Conservation (phyloP, 2,329 filamentous ascomycete species). For the Akanthomyces uredinophilus region DNA sequence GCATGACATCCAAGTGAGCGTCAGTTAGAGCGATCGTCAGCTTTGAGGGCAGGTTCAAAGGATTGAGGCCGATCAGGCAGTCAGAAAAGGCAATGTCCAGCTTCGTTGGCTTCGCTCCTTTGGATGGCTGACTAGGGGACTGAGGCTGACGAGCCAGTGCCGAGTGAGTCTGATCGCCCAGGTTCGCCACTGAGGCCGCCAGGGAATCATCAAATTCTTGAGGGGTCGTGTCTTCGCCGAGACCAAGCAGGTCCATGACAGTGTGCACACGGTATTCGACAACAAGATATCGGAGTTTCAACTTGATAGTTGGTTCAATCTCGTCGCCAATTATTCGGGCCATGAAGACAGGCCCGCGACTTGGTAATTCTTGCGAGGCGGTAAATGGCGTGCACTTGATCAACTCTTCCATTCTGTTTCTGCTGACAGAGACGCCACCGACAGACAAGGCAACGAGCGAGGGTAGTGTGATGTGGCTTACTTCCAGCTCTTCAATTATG, state of each 20-base stretch:
- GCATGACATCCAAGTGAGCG: constrained; percentile 61
- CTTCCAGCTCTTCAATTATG: constrained; percentile 58
- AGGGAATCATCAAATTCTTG: constrained; percentile 72
- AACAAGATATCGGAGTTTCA: constrained; percentile 78
- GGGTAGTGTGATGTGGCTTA: constrained; percentile 79
- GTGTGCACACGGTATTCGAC: constrained; percentile 87
- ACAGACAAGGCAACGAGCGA: constrained; percentile 76
- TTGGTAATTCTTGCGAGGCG: constrained; percentile 23
- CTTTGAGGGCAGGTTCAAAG: constrained; percentile 69
- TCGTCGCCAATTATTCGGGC: constrained; percentile 88
- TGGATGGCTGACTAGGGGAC: constrained; percentile 23
- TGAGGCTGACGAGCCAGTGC: constrained; percentile 31
- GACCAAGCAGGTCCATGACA: constrained; percentile 70
- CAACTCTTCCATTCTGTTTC: constrained; percentile 67
- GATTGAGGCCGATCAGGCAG: constrained; percentile 80
- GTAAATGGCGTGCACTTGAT: constrained; percentile 48
- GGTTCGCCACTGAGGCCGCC: constrained; percentile 71
- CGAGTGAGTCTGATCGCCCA: constrained; percentile 60
- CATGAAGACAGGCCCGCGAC: constrained; percentile 61
- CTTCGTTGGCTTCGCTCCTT: constrained; percentile 52
- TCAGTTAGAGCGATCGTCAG: constrained; percentile 74
- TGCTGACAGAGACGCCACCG: constrained; percentile 53
- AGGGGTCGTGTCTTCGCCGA: constrained; percentile 60
- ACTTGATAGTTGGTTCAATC: constrained; percentile 82
- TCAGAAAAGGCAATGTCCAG: constrained; percentile 74